Base-by-base conservation (phyloP, 805 yeast genomes). In the Hanseniaspora meyeri region DNA sequence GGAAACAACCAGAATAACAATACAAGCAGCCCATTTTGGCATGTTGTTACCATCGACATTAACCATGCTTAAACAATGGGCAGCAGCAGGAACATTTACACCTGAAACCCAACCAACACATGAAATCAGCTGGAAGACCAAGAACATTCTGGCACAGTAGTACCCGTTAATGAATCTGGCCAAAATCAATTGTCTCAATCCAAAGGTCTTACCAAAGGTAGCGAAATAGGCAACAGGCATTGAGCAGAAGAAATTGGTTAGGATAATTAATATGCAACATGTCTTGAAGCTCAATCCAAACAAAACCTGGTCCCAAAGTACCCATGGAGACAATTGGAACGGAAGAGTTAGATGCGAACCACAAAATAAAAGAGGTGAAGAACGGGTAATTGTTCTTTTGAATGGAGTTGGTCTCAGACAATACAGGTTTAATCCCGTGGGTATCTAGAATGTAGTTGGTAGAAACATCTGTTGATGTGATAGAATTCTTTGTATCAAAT, bases 91-190 rank as follows among this genome's bases (percentile, higher is more conserved):
- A 80, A 89, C 86, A 61, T 86, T 87, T 70, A 89, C 90, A 50
- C 87, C 91, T 8, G 95, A 87, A 70, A 93, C 86, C 96, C 96
- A 89, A 63, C 97, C 96, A 57, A 89, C 80, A 77, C 95, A 87
- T 31, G 95, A 90, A 59, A 90, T 69, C 63, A 82, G 77, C 66
- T 89, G 88, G 66, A 90, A 74, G 48, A 83, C 68, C 11, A 95
- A 83, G 65, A 87, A 84, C 58, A 89, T 75, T 68, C 95, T 79
- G 71, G 85, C 83, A 51, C 84, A 83, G 37, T 73, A 66, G 68
- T 83, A 81, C 60, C 97, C 97, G 60, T 83, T 76, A 62, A 88
- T 76, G 70, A 75, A 89, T 62, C 91, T 77, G 11, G 95, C 81
- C 55, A 89, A 65, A 42, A 86, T 76, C 85, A 88, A 83, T 69